Evolutionary conservation across 305 asterid species (phyloP).

Genomic region (Fraxinus xanthoxyloides): DNA sequence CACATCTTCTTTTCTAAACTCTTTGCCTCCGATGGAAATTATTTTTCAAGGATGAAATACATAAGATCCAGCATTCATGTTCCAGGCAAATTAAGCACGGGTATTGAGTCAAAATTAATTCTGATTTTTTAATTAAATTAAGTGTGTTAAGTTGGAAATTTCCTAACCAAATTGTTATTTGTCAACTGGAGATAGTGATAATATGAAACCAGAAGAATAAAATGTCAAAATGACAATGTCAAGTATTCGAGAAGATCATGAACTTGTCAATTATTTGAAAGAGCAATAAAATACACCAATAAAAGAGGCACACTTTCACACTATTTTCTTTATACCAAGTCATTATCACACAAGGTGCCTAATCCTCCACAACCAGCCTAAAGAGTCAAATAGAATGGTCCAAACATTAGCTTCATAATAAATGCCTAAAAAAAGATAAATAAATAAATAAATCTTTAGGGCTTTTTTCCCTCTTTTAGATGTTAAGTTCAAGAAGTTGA

Average conservation of each 20-base stretch:
- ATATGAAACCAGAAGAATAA: not conserved
- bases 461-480: not conserved
- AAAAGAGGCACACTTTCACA: not conserved
- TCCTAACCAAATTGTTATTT: not conserved
- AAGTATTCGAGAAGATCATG: not conserved
- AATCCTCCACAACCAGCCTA: conserved; percentile 3
- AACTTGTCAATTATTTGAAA: not conserved
- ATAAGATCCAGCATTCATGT: not conserved
- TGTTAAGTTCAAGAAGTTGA: not conserved
- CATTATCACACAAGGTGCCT: not conserved
- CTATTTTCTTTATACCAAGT: not conserved
- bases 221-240: not conserved
- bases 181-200: not conserved
- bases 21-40: not conserved
- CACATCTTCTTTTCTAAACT: not conserved
- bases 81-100: not conserved
- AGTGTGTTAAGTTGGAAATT: not conserved
- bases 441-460: not conserved
- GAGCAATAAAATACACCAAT: not conserved
- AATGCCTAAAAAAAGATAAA: not conserved
- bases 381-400: conserved; percentile 13
- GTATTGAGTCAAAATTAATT: not conserved
- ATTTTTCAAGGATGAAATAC: not conserved
- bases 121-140: not conserved
- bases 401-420: conserved; percentile 9